These are phyloP conservation scores for Citropsis articulata DNA, from an alignment of 345 rosid genomes.

Conservation along the genomic window DNA sequence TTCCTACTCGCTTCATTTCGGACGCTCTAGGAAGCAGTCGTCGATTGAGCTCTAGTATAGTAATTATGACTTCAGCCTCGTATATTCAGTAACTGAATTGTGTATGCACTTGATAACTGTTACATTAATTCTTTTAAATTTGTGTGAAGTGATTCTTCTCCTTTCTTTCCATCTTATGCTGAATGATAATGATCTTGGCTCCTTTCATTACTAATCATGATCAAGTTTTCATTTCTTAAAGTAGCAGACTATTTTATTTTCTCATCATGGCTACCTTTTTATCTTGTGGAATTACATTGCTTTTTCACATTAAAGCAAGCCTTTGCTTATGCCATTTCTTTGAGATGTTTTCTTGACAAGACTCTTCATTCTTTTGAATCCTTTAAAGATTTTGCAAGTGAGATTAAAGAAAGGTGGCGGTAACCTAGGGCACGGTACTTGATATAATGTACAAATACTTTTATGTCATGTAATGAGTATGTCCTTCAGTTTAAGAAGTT, in stretches of 20 bases:
- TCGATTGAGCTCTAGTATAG: not conserved
- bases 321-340: not conserved
- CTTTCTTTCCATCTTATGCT: no score
- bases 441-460: not conserved
- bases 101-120: not conserved
- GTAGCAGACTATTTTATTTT: not conserved
- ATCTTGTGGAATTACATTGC: not conserved
- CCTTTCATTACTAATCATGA: not conserved
- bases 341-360: not conserved
- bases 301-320: not conserved
- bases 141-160: no score
- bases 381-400: not conserved
- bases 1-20: no score
- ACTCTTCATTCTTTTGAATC: not conserved
- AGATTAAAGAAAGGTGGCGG: not conserved
- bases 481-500: not conserved
- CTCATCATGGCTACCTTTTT: not conserved
- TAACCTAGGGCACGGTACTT: no score
- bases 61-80: not conserved
- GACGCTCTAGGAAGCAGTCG: no score
- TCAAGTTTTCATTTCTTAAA: not conserved
- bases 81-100: not conserved
- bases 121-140: not conserved
- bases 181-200: not conserved
- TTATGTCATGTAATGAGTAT: not conserved